Evolutionary conservation across 2,329 filamentous ascomycete genomes (phyloP), one percentile per base, ranked within the genome.

Genomic region (Cordyceps tenuipes): DNA sequence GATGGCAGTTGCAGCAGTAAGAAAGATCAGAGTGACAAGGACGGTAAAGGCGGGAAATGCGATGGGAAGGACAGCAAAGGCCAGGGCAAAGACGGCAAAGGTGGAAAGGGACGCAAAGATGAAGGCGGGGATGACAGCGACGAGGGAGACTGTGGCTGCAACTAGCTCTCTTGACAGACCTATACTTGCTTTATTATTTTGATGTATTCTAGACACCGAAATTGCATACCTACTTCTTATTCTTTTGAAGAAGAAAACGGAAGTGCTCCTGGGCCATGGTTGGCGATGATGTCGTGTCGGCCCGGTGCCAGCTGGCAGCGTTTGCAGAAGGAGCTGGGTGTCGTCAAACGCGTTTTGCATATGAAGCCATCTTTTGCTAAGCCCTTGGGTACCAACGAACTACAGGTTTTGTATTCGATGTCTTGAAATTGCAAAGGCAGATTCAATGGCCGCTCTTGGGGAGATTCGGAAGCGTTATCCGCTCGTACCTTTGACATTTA

Each of bases 391-490:
- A 26, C 13, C 19, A 10, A 46, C 31, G 13, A 2, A 10, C 15
- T 0, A 6, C 6, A 10, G 5, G 9, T 39, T 47, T 4, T 12
- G 13, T 7, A 47, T 19, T 8, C 3, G 1, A n/a, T 21, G 8
- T 2, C 19, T 10, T 2, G 5, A 23, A 5, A 47, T 8, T 5
- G n/a, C n/a, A 43, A 12, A n/a, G 5, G 2, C 4, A 4, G n/a
- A 8, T 8, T 34, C 10, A 2, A 59, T 59, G 57, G 50, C 54
- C 2, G 21, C 19, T 10, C 21, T 57, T 12, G 67, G 69, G 43
- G 67, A 70, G 15, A 70, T 75, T 44, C 70, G 70, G 31, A 50
- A 68, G 15, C 72, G 73, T 3, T 73, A 75, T 63, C 68, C 67
- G 53, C 64, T 75, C 9, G 68, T 73, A 0, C 13, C 63, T 0